phyloP scores from a whole-genome alignment of 805 yeast genomes.

The Starmera caribaea region DNA sequence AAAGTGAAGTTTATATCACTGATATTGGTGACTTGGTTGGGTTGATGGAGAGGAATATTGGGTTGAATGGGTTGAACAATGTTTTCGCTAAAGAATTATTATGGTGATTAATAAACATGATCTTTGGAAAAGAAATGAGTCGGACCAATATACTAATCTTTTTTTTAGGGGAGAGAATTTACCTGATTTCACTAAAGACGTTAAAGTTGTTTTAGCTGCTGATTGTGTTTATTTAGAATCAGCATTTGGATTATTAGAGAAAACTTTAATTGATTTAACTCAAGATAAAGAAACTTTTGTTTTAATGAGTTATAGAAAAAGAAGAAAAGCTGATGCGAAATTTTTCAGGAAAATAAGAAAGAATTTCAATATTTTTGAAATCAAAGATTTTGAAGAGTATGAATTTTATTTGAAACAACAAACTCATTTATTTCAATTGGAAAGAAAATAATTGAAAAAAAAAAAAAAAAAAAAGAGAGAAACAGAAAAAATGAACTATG shows the following conservation, averaged over 20 bases:
- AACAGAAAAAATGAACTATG: too few relatives aligned
- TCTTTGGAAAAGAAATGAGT: background rate
- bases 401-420: slow-evolving; percentile 27
- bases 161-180: slow-evolving; percentile 24
- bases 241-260: slow-evolving; percentile 42
- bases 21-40: slow-evolving; percentile 40
- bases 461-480: too few relatives aligned
- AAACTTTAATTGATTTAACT: slow-evolving; percentile 36
- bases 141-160: background rate
- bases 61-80: slow-evolving; percentile 26
- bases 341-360: slow-evolving; percentile 24
- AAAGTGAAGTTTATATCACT: slow-evolving; percentile 33
- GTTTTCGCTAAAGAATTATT: slow-evolving; percentile 34
- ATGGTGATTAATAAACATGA: slow-evolving; percentile 27
- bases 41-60: slow-evolving; percentile 36
- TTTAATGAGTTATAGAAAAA: slow-evolving; percentile 42
- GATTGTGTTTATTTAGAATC: slow-evolving; percentile 50
- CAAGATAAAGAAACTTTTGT: slow-evolving; percentile 28
- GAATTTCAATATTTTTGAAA: slow-evolving; percentile 21
- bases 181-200: slow-evolving; percentile 25
- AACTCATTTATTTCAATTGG: slow-evolving; percentile 31
- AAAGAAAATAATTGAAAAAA: slow-evolving; percentile 12
- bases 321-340: slow-evolving; percentile 34
- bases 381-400: slow-evolving; percentile 24
- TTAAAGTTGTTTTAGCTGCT: slow-evolving; percentile 45